Percentiles rank a stretch among this genome's conserved stretches.
Conservation (phyloP, 2,329 filamentous ascomycete genomes). For the Diaporthe ampelina region DNA sequence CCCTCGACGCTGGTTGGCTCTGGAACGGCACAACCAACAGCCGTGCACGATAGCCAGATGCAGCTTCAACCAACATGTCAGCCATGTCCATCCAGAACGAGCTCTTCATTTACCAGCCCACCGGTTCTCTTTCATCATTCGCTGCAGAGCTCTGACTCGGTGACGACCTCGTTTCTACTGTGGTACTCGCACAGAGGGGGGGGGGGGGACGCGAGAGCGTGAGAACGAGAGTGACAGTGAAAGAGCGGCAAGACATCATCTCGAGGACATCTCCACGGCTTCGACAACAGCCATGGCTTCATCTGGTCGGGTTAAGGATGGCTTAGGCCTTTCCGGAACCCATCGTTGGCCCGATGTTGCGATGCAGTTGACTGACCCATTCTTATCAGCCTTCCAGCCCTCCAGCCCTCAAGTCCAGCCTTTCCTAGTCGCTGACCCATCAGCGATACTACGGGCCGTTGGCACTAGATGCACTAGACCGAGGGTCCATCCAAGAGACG, state of each 20-base stretch:
- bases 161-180: conserved; percentile 14
- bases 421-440: not conserved
- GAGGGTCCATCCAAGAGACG: not conserved
- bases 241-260: not conserved
- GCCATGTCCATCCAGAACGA: conserved; percentile 26
- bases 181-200: not conserved
- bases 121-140: conserved; percentile 26
- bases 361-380: conserved; percentile 1
- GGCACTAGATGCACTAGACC: not conserved
- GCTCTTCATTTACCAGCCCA: conserved; percentile 29
- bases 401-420: too few relatives aligned
- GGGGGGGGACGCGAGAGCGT: too few relatives aligned
- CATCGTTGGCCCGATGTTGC: not conserved
- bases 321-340: not conserved
- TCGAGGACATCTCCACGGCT: not conserved
- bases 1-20: conserved; percentile 5
- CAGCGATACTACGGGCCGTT: conserved; percentile 25
- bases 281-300: too few relatives aligned
- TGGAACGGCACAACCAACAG: not conserved
- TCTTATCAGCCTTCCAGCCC: conserved; percentile 8
- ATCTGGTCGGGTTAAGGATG: not conserved
- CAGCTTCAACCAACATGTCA: conserved; percentile 24
- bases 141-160: conserved; percentile 10
- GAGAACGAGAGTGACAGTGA: too few relatives aligned
- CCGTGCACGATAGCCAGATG: conserved; percentile 11